Base-by-base conservation (phyloP, 192 early-diverging fungal species). In the Backusella parvicylindrica region DNA sequence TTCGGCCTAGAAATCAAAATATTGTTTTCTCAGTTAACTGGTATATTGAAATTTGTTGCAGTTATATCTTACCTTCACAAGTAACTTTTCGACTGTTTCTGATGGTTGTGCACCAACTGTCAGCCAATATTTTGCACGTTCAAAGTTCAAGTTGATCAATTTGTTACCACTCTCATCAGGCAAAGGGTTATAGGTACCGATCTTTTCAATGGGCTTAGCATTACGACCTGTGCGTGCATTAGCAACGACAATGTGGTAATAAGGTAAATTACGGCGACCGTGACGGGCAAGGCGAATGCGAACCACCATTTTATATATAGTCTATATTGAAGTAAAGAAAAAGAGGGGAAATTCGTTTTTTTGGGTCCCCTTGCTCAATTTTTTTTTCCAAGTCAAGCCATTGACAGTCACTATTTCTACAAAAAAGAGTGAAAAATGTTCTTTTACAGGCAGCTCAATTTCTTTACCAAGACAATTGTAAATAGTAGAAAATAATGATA, bases 91-190 rank as follows among this genome's bases (percentile, higher is more conserved):
- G n/a, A 97, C 98, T 47, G 91, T 84, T 35, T 95, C 92, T n/a
- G 91, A 90, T 3, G 96, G 96, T 85, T 97, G 94, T n/a, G 98
- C 98, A 9, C 98, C 98, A 28, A 95, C 95, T 21, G 92, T 93
- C 53, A 99, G 83, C 98, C 98, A 99, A 82, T 99, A 97, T 82
- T 98, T 97, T 81, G 93, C 92, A 37, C 97, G 91, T 40, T 92
- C 93, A 82, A 91, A 86, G 76, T 97, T 91, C 65, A 98, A 83
- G 38, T 93, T 91, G 49, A 99, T 84, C 47, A 93, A 92, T 82
- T 98, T 98, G 67, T 89, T 83, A 26, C 92, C 92, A 18, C 91
- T 81, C 16, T 75, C 75, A 73, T 91, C 82, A n/a, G 96, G 94
- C 53, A 96, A 82, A 33, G 97, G 95, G 79, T 93, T 93, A 85